Evolutionary conservation across 108 stramenopile species (phyloP), one percentile per base, ranked within the genome.

Genomic region (Discostella stelligeroides): DNA sequence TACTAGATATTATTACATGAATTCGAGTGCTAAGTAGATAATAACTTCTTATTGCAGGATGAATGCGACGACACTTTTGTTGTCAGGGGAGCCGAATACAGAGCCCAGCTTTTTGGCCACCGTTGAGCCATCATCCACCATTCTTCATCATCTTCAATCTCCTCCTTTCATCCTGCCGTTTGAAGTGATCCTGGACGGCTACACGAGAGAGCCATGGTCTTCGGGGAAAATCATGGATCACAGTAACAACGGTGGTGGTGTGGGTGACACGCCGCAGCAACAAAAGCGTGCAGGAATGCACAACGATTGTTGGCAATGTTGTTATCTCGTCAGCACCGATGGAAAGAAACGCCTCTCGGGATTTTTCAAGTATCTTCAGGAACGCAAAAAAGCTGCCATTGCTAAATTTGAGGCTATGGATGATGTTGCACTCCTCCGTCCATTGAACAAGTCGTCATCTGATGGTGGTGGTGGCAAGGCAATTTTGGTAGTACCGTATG

Each of bases 151-250:
- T 2, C 28, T 20, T 17, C 40, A 29, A n/a, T 43, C 8, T 17
- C 23, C 62, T 0, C 30, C 62, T 25, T 37, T 66, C 58, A 56
- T 29, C 4, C 34, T 85, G 53, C 84, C 84, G 0, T 80, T 73
- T 29, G 77, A 84, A 29, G 11, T 94, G 21, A 80, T 84, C 13
- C 56, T 94, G 45, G 86, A 89, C 63, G 81, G 75, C 10, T 94
- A 94, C 57, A 90, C 93, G 4, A 66, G 90, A 24, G 93, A 94
- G 66, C 70, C 78, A 2, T 91, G 90, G 93, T 85, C 88, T 8
- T 65, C 68, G 72, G 75, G 84, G 28, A 69, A 73, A 20, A 51
- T 48, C 18, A 45, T 45, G 1, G 55, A 50, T 1, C 56, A 66
- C 43, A 39, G 24, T n/a, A 40, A 45, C 38, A 23, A 64, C 24